phyloP scores from a whole-genome alignment of 768 basidiomycete genomes.

The Naganishia vaughanmartiniae region DNA sequence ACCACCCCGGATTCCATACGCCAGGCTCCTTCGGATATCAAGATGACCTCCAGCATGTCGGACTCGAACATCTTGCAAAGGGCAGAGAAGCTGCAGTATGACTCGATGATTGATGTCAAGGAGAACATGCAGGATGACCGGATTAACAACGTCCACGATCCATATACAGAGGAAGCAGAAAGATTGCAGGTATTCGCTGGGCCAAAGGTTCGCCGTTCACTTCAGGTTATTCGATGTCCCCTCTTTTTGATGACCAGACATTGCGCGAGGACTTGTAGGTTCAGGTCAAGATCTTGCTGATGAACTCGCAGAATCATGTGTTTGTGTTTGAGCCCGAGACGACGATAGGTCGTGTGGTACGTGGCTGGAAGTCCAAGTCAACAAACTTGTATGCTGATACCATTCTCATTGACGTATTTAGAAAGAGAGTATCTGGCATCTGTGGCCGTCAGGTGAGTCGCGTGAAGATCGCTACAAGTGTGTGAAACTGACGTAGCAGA shows the following conservation, averaged over 20 bases:
- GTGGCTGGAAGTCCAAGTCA: background rate
- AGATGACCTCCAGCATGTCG: background rate
- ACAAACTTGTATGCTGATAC: background rate
- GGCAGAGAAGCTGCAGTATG: constrained; percentile 7
- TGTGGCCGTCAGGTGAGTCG: constrained; percentile 42
- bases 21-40: background rate
- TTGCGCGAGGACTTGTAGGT: constrained; percentile 27
- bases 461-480: background rate
- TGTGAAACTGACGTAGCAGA: background rate
- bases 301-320: constrained; percentile 48
- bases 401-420: background rate
- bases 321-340: constrained; percentile 48
- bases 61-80: background rate
- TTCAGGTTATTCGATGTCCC: background rate
- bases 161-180: constrained; percentile 4
- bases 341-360: constrained; percentile 42
- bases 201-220: background rate
- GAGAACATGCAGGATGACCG: background rate
- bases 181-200: background rate
- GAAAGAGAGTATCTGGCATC: constrained; percentile 44
- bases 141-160: background rate
- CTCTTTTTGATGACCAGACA: background rate
- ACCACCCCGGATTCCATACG: background rate
- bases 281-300: constrained; percentile 46
- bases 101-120: constrained; percentile 6